Base-by-base conservation (phyloP, 768 basidiomycete genomes). In the Rhodotorula babjevae region DNA sequence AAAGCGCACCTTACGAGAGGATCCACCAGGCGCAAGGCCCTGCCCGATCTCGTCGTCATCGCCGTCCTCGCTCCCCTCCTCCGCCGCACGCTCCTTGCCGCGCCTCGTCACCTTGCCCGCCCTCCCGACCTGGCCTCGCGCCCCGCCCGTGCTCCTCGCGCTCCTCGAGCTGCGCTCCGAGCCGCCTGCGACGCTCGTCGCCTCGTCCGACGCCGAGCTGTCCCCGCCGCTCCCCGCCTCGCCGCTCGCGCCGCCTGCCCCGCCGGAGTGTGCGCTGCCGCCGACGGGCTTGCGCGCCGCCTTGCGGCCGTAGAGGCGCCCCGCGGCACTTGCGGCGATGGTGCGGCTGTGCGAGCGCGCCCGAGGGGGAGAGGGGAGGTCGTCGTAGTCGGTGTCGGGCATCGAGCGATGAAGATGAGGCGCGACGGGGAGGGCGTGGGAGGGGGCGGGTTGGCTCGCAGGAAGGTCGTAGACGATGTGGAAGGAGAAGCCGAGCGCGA, bases 351-450 rank as follows among this genome's bases (percentile, higher is more conserved):
- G 58, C 40, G 58, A 23, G 40, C 33, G 50, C 4, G 60, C n/a
- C 50, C 33, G 11, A 7, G 52, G 60, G 23, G 52, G 52, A 8
- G 67, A 46, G 29, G 67, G 67, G 44, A 62, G 67, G 12, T 52
- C 31, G 67, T 68, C 67, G 67, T 68, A 68, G 53, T 68, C 67
- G 6, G 67, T 68, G 58, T 59, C 58, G 36, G 33, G 31, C 56
- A 57, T 29, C 33, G 36, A 36, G 36, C 36, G 36, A 36, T 36
- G 36, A 36, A 59, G 44, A 6, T 12, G 57, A 46, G 31, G 46
- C 16, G 27, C 16, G 42, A 27, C 25, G 63, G 21, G 19, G 55
- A 47, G 42, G 55, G 40, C 27, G 29, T 23, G 63, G 16, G 42
- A 15, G n/a, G 42, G 33, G 7, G 53, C 12, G 62, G 52, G 50